Percentiles rank a stretch among this genome's conserved stretches.
phyloP scores from a whole-genome alignment of 192 early-diverging fungal species.

The Backusella sp. region DNA sequence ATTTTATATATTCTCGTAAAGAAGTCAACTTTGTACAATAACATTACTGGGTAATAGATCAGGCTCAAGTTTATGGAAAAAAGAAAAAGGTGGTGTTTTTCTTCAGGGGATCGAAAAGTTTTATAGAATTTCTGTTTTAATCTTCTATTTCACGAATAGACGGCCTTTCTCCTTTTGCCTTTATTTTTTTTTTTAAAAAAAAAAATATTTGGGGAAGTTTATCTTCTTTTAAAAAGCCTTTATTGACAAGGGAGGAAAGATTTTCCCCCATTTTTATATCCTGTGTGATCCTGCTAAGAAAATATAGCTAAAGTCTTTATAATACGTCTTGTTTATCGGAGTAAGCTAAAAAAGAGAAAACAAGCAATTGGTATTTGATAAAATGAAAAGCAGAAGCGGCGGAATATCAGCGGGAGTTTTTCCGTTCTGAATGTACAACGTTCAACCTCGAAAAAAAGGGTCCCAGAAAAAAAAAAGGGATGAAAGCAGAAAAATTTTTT shows the following conservation, averaged over 20 bases:
- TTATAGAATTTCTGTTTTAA: neutral
- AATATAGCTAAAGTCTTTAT: neutral
- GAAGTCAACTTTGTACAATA: neutral
- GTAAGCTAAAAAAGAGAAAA: neutral
- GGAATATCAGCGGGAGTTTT: neutral
- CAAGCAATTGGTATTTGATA: neutral
- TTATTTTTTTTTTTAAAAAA: neutral
- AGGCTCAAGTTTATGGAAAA: neutral
- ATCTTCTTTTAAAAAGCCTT: neutral
- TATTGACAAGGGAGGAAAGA: neutral
- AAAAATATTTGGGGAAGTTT: neutral
- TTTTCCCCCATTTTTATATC: neutral
- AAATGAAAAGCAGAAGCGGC: neutral
- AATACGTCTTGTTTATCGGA: conserved; percentile 4
- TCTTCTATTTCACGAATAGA: neutral
- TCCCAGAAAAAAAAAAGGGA: neutral
- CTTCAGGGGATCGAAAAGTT: neutral
- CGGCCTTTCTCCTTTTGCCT: neutral
- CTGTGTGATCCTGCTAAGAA: neutral
- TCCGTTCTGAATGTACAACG: neutral
- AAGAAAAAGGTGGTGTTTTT: neutral
- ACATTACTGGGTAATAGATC: neutral
- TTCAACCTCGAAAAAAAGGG: neutral
- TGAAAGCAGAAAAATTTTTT: neutral
- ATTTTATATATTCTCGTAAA: neutral